These are phyloP conservation scores for Coemansia sp. DNA, from an alignment of 192 early-diverging fungal species.

Conservation along the genomic window DNA sequence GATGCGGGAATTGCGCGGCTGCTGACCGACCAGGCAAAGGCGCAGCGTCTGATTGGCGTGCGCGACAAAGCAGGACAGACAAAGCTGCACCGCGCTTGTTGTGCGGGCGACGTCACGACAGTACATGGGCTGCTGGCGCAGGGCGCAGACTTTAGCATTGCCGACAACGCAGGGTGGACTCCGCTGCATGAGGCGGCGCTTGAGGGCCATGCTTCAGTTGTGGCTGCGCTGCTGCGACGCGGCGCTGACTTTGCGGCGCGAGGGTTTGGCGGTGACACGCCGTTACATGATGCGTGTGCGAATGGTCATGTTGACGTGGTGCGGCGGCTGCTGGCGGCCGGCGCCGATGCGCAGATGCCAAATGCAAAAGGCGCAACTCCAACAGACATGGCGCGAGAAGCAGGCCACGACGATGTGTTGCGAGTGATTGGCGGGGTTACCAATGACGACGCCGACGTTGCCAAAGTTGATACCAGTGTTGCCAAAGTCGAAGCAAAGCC, in stretches of 20 bases:
- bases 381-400: conserved; percentile 57
- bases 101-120: conserved; percentile 56
- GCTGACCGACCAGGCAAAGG: conserved; percentile 39
- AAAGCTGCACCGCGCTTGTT: conserved; percentile 64
- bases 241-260: conserved; percentile 62
- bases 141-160: conserved; percentile 67
- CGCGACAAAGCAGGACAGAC: conserved; percentile 65
- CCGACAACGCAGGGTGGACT: conserved; percentile 68
- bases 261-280: conserved; percentile 62
- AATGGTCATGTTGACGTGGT: conserved; percentile 54
- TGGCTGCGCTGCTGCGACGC: conserved; percentile 47
- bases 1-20: conserved; percentile 44
- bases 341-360: conserved; percentile 34
- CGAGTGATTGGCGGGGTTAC: conserved; percentile 17
- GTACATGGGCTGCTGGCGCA: conserved; percentile 55
- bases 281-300: conserved; percentile 67
- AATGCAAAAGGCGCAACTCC: conserved; percentile 55
- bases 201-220: conserved; percentile 49
- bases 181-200: conserved; percentile 68
- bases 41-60: conserved; percentile 25
- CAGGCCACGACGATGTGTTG: conserved; percentile 47
- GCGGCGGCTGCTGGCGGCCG: conserved; percentile 28
- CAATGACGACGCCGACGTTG: too few relatives aligned
- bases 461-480: not conserved
- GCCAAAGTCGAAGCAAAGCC: not conserved